phyloP scores from a whole-genome alignment of 2,329 filamentous ascomycete genomes.

The Gremmenia infestans region DNA sequence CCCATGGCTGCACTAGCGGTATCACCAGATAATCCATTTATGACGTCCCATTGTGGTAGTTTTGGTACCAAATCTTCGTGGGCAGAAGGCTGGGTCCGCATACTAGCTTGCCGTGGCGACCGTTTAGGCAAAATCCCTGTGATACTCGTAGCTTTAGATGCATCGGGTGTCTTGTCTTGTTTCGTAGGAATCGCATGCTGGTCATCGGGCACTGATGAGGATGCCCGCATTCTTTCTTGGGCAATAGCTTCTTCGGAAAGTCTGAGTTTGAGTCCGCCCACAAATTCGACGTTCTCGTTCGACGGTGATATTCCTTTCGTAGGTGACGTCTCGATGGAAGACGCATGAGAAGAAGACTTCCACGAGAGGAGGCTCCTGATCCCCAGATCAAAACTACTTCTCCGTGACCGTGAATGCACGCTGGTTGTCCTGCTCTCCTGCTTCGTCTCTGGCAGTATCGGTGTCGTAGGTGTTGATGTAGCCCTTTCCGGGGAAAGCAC shows the following conservation, averaged over 20 bases:
- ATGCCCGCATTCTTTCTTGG: slow-evolving; percentile 15
- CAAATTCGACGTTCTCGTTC: slow-evolving; percentile 20
- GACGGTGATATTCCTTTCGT: slow-evolving; percentile 9
- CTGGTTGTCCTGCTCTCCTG: not conserved
- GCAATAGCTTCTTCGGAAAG: slow-evolving; percentile 20
- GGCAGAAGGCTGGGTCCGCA: not conserved
- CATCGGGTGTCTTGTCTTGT: slow-evolving; percentile 1
- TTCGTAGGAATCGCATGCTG: slow-evolving; percentile 1
- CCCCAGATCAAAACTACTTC: slow-evolving; percentile 21
- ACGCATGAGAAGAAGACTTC: slow-evolving; percentile 8
- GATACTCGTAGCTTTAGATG: not conserved
- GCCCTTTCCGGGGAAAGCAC: slow-evolving; percentile 11
- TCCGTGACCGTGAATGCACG: slow-evolving; percentile 9
- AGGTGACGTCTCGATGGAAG: slow-evolving; percentile 1
- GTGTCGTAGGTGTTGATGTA: slow-evolving; percentile 9
- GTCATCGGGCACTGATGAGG: not conserved
- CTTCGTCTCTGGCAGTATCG: not conserved
- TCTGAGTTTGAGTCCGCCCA: slow-evolving; percentile 30
- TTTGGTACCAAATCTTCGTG: slow-evolving; percentile 11
- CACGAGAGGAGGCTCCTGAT: slow-evolving; percentile 20
- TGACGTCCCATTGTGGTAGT: slow-evolving; percentile 15
- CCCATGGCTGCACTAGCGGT: not conserved
- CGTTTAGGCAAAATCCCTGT: not conserved
- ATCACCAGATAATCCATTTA: slow-evolving; percentile 8
- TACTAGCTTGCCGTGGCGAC: no score